A percentile compares a stretch with the other conserved stretches of the same genome.
These are phyloP conservation scores for Aureobasidium subglaciale DNA, from an alignment of 2,329 filamentous ascomycete species.

Conservation along the genomic window DNA sequence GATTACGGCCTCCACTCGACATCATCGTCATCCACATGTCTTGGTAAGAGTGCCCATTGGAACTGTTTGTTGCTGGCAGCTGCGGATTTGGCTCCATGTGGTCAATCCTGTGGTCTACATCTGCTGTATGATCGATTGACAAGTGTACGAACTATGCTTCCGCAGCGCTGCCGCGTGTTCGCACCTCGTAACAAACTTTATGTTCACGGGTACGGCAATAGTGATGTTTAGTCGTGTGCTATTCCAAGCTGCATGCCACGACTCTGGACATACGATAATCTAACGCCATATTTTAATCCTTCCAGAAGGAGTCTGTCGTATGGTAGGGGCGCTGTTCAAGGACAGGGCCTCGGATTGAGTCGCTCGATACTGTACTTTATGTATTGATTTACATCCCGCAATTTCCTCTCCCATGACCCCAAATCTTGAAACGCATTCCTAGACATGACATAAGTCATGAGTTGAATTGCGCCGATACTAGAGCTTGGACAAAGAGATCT, in stretches of 20 bases:
- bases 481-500: background rate
- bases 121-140: background rate
- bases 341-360: background rate
- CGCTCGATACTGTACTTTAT: background rate
- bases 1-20: background rate
- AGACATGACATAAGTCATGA: slow-evolving; percentile 7
- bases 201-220: background rate
- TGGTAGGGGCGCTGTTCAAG: background rate
- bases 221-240: background rate
- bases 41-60: background rate
- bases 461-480: background rate
- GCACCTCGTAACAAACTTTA: background rate
- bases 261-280: background rate
- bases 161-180: background rate
- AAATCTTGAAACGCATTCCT: background rate
- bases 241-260: slow-evolving; percentile 1
- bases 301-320: slow-evolving; percentile 7
- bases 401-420: background rate
- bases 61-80: background rate
- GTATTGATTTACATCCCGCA: background rate
- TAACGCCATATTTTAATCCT: background rate
- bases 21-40: slow-evolving; percentile 1
- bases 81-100: background rate
- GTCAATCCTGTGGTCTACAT: background rate
- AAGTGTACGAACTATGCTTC: background rate